Percentiles rank a stretch among this genome's conserved stretches.
phyloP scores from a whole-genome alignment of 495 filamentous ascomycete species.

The Neurospora discreta region DNA sequence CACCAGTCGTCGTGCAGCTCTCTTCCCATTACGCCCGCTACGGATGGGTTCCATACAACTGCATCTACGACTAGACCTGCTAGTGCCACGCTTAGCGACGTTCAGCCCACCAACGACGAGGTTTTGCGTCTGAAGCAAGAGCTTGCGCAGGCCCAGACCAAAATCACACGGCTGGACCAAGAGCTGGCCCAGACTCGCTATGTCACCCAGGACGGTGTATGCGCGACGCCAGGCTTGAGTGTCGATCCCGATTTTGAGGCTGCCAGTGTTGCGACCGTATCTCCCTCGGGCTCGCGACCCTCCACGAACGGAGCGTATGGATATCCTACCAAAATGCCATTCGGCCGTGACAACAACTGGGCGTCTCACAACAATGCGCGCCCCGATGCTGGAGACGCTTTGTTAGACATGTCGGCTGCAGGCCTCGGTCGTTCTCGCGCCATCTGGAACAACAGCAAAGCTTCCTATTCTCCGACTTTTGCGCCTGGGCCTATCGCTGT shows the following conservation, averaged over 20 bases:
- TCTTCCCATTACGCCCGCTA: slow-evolving; percentile 46
- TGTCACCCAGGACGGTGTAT: slow-evolving; percentile 31
- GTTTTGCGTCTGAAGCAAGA: slow-evolving; percentile 52
- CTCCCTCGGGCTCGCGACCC: slow-evolving; percentile 14
- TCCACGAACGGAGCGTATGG: slow-evolving; percentile 35
- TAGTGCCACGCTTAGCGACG: slow-evolving; percentile 29
- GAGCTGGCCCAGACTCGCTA: slow-evolving; percentile 69
- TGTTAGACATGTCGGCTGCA: slow-evolving; percentile 34
- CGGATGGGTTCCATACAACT: slow-evolving; percentile 38
- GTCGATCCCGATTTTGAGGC: slow-evolving; percentile 20
- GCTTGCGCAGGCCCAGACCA: slow-evolving; percentile 65
- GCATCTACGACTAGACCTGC: slow-evolving; percentile 33
- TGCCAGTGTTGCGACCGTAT: slow-evolving; percentile 2
- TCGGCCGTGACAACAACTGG: slow-evolving; percentile 52
- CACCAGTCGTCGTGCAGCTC: slow-evolving; percentile 39
- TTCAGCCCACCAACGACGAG: slow-evolving; percentile 25
- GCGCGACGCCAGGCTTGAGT: slow-evolving; percentile 11
- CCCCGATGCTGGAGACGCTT: slow-evolving; percentile 51
- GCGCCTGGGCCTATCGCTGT: slow-evolving; percentile 26
- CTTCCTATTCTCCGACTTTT: slow-evolving; percentile 17
- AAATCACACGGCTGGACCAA: slow-evolving; percentile 71
- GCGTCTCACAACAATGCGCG: slow-evolving; percentile 51
- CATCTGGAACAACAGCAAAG: slow-evolving; percentile 46
- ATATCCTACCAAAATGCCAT: slow-evolving; percentile 36
- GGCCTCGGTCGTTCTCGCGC: slow-evolving; percentile 50